phyloP scores from a whole-genome alignment of 2,329 filamentous ascomycete genomes.

The Cordyceps javanica region DNA sequence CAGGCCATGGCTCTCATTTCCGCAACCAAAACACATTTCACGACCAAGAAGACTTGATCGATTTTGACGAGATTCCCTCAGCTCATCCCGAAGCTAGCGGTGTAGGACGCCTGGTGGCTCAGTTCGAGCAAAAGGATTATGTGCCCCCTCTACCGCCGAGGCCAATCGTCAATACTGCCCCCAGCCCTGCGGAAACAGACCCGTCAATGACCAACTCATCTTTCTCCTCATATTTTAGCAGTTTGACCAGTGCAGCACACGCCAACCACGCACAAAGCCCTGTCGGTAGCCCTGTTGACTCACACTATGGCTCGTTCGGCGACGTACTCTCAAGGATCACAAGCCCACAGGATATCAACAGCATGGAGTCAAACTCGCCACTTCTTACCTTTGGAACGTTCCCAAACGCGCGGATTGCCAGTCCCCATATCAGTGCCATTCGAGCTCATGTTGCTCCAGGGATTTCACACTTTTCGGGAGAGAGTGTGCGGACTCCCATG shows the following conservation, averaged over 20 bases:
- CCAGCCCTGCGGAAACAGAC: conserved; percentile 21
- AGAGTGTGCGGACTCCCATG: not conserved
- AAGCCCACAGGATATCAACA: conserved; percentile 26
- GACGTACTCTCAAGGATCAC: conserved; percentile 23
- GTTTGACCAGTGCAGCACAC: conserved; percentile 20
- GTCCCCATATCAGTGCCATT: conserved; percentile 21
- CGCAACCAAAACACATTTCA: conserved; percentile 10
- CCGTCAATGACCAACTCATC: conserved; percentile 21
- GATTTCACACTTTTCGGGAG: conserved; percentile 9
- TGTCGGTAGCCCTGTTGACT: conserved; percentile 25
- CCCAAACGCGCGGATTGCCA: conserved; percentile 25
- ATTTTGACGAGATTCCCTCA: conserved; percentile 15
- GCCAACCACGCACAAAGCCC: conserved; percentile 27
- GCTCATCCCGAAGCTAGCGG: conserved; percentile 17
- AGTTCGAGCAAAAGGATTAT: conserved; percentile 35
- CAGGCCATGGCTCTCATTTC: conserved; percentile 22
- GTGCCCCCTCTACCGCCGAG: conserved; percentile 31
- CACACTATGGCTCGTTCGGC: conserved; percentile 27
- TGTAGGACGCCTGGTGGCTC: conserved; percentile 33
- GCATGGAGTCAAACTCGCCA: conserved; percentile 23
- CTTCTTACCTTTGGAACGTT: conserved; percentile 27
- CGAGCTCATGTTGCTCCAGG: not conserved
- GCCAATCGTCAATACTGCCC: conserved; percentile 22
- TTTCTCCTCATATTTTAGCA: conserved; percentile 27
- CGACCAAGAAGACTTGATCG: conserved; percentile 15